These are phyloP conservation scores for Avena sativa DNA, from an alignment of 176 grass and related monocot species.

Conservation along the genomic window DNA sequence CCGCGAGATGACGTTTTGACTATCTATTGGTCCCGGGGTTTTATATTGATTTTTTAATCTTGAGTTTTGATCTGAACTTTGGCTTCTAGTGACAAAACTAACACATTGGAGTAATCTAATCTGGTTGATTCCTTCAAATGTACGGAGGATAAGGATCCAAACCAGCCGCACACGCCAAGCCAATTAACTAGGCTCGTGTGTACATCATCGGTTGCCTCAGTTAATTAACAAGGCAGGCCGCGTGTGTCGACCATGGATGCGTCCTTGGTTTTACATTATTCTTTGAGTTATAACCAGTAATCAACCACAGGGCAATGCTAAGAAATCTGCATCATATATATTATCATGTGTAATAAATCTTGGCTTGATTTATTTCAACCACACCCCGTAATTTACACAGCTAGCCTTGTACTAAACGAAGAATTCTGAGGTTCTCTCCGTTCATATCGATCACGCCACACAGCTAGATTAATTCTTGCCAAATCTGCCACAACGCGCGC, in stretches of 20 bases:
- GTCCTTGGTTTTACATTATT: background rate
- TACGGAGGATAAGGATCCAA: slow-evolving; percentile 6
- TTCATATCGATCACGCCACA: background rate
- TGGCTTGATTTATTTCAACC: slow-evolving; percentile 5
- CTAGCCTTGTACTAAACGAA: slow-evolving; percentile 14
- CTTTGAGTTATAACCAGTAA: background rate
- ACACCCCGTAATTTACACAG: slow-evolving; percentile 21
- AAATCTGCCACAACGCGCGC: background rate
- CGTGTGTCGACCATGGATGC: slow-evolving; percentile 34
- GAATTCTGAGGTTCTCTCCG: background rate
- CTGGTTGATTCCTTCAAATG: background rate
- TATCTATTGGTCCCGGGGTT: background rate
- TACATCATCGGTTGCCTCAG: background rate
- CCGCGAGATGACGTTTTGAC: background rate
- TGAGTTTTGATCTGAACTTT: background rate
- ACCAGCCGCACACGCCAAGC: background rate
- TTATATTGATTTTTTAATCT: background rate
- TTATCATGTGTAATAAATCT: background rate
- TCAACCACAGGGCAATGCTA: background rate
- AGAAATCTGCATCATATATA: background rate
- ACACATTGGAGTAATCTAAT: background rate
- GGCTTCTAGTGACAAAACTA: background rate
- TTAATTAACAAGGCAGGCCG: slow-evolving; percentile 12
- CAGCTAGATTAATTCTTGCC: background rate
- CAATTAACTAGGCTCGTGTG: background rate